Evolutionary conservation across 208 protist genomes (phyloP).

Genomic region (Acanthamoeba divionensis): DNA sequence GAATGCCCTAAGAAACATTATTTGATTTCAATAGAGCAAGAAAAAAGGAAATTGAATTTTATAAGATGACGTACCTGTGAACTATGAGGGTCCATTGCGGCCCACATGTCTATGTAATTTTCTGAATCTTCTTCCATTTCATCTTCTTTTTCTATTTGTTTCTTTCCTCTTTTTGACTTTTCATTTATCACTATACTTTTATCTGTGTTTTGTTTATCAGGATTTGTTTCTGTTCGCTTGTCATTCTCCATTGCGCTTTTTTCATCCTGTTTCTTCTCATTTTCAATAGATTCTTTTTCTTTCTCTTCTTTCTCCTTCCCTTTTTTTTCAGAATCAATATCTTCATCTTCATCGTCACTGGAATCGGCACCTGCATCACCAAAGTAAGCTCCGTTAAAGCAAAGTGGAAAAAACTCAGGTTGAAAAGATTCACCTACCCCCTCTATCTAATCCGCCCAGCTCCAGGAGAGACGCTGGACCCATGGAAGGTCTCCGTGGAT

Average conservation of each 20-base stretch:
- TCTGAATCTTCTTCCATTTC: background rate
- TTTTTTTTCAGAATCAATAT: slow-evolving; percentile 18
- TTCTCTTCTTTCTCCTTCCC: background rate
- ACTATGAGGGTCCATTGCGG: slow-evolving; percentile 41
- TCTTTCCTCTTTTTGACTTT: background rate
- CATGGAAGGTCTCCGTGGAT: too few relatives aligned
- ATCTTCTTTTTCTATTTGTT: background rate
- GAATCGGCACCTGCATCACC: slow-evolving; percentile 42
- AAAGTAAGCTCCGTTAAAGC: too few relatives aligned
- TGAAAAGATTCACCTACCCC: too few relatives aligned
- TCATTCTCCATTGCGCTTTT: background rate
- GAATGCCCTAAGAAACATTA: background rate
- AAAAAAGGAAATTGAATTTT: background rate
- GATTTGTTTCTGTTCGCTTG: too few relatives aligned
- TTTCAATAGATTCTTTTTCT: background rate
- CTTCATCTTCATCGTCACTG: slow-evolving; percentile 49
- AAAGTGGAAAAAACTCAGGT: too few relatives aligned
- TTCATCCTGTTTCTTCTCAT: background rate
- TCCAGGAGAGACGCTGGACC: too few relatives aligned
- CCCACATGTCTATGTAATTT: background rate
- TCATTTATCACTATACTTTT: background rate
- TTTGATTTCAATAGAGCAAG: background rate
- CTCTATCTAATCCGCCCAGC: too few relatives aligned
- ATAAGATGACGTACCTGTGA: background rate
- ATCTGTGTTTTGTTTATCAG: too few relatives aligned